Evolutionary conservation across 164 flowering plant genomes (phyloP).

Genomic region (Sedum album): DNA sequence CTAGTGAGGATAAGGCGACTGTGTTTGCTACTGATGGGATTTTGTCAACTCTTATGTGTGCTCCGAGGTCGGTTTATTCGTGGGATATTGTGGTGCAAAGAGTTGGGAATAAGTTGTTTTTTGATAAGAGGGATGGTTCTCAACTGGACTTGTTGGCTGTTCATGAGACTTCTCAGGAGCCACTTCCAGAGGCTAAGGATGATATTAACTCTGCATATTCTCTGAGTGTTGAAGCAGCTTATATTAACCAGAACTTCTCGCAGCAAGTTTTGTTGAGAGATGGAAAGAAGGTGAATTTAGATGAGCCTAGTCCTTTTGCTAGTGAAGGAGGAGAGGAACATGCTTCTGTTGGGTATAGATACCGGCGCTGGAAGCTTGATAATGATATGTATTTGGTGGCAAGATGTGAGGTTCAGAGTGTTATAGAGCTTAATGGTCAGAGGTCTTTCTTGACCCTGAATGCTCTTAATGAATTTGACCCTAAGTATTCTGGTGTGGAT

Average conservation of each 20-base stretch:
- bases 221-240: conserved; percentile 82
- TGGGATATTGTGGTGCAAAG: conserved; percentile 97
- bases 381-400: conserved; percentile 75
- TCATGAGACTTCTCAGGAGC: conserved; percentile 93
- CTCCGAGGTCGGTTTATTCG: conserved; percentile 80
- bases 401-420: conserved; percentile 86
- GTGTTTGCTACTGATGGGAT: conserved; percentile 91
- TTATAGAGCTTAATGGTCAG: conserved; percentile 56
- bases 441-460: conserved; percentile 65
- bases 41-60: conserved; percentile 76
- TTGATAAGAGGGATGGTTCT: conserved; percentile 92
- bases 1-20: conserved; percentile 91
- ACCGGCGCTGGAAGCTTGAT: conserved; percentile 92
- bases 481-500: conserved; percentile 91
- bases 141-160: conserved; percentile 83
- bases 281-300: conserved; percentile 70
- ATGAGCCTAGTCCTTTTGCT: conserved; percentile 91
- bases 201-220: conserved; percentile 89
- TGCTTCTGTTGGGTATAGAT: conserved; percentile 88
- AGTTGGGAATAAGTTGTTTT: conserved; percentile 90
- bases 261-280: conserved; percentile 89
- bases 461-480: conserved; percentile 92
- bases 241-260: conserved; percentile 88
- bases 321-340: conserved; percentile 86
- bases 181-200: conserved; percentile 87